phyloP scores from a whole-genome alignment of 2,329 filamentous ascomycete species.

The Ascomycota sp. region DNA sequence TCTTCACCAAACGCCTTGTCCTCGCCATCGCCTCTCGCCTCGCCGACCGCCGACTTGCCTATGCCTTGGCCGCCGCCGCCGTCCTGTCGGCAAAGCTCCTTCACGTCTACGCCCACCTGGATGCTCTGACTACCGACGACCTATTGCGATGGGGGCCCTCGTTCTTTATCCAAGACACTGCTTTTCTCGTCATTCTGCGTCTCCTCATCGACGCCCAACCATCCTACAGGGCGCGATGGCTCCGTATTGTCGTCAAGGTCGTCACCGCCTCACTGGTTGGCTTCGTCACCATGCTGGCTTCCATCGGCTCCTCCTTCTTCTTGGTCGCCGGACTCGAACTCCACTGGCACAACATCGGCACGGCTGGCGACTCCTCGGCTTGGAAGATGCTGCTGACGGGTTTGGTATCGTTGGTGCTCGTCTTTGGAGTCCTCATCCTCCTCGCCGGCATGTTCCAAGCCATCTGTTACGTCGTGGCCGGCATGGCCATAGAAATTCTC shows the following conservation, averaged over 20 bases:
- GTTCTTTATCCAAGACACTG: constrained; percentile 11
- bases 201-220: constrained; percentile 8
- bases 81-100: constrained; percentile 9
- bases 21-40: constrained; percentile 1
- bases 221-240: neutral
- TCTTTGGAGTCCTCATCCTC: constrained; percentile 3
- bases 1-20: constrained; percentile 1
- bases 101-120: constrained; percentile 9
- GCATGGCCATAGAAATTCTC: constrained; percentile 8
- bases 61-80: constrained; percentile 7
- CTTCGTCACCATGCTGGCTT: constrained; percentile 7
- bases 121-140: constrained; percentile 7
- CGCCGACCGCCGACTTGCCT: constrained; percentile 9
- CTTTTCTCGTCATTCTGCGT: constrained; percentile 8
- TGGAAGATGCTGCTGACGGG: constrained; percentile 11
- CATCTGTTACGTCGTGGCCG: constrained; percentile 4
- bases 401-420: constrained; percentile 7
- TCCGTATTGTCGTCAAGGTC: constrained; percentile 3
- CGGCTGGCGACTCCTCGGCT: constrained; percentile 11
- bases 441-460: constrained; percentile 9
- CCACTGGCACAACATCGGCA: constrained; percentile 13
- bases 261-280: constrained; percentile 4
- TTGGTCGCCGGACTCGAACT: constrained; percentile 12
- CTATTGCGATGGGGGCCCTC: constrained; percentile 10
- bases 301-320: constrained; percentile 8